A percentile compares a stretch with the other conserved stretches of the same genome.
phyloP scores from a whole-genome alignment of 495 filamentous ascomycete genomes.

The Friedmanniomyces simplex region DNA sequence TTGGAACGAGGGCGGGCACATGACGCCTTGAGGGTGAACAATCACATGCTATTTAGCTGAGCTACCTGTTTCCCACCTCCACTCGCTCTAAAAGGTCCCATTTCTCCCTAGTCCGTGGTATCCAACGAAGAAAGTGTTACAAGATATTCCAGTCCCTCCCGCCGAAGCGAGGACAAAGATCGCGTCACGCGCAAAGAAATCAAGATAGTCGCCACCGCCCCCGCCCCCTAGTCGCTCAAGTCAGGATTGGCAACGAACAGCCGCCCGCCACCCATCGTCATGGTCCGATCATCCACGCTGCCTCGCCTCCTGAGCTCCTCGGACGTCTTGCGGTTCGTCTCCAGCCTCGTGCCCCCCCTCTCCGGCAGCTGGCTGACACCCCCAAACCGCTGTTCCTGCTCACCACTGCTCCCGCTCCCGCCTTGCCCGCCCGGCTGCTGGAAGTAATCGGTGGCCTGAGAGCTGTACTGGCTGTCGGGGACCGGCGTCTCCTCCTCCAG shows the following conservation, averaged over 20 bases:
- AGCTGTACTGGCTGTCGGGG: slow-evolving; percentile 30
- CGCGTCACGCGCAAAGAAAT: background rate
- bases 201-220: background rate
- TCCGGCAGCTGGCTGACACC: slow-evolving; percentile 42
- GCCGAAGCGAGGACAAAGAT: background rate
- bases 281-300: slow-evolving; percentile 86
- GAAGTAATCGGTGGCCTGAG: slow-evolving; percentile 32
- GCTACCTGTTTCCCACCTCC: background rate
- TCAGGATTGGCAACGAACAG: slow-evolving; percentile 96
- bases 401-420: slow-evolving; percentile 41
- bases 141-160: background rate
- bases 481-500: slow-evolving; percentile 45
- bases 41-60: background rate
- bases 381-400: slow-evolving; percentile 48
- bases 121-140: slow-evolving; percentile 5
- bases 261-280: slow-evolving; percentile 70
- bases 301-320: slow-evolving; percentile 75
- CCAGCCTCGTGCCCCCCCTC: slow-evolving; percentile 37
- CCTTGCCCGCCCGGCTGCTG: slow-evolving; percentile 30
- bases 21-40: background rate
- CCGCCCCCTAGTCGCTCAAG: slow-evolving; percentile 44
- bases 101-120: slow-evolving; percentile 14
- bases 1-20: slow-evolving; percentile 1
- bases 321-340: slow-evolving; percentile 56
- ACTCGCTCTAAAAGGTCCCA: background rate